phyloP scores from a whole-genome alignment of 768 basidiomycete species.

The Tulasnella sp. region DNA sequence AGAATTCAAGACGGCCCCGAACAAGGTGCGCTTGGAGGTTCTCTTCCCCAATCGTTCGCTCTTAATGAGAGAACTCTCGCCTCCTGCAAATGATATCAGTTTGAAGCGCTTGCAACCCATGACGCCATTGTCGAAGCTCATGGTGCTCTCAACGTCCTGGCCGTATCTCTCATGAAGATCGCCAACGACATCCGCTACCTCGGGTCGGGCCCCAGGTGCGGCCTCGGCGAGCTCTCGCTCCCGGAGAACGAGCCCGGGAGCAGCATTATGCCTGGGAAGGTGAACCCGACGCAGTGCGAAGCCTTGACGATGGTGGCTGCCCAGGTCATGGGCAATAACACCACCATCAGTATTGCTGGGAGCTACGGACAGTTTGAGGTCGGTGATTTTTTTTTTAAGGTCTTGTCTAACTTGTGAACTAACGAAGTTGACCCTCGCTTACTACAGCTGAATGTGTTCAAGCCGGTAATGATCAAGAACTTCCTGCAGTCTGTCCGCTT shows the following conservation, averaged over 20 bases:
- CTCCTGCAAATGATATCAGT: slow-evolving; percentile 36
- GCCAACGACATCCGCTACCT: slow-evolving; percentile 98
- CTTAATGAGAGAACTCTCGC: not conserved
- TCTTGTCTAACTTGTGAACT: not conserved
- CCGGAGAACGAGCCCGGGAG: slow-evolving; percentile 99
- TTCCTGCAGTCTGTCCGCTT: slow-evolving; percentile 92
- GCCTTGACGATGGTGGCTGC: slow-evolving; percentile 98
- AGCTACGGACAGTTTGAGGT: slow-evolving; percentile 97
- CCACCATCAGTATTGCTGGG: slow-evolving; percentile 81
- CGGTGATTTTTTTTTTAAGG: slow-evolving; percentile 20
- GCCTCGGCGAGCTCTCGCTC: slow-evolving; percentile 84
- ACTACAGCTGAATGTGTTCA: slow-evolving; percentile 91
- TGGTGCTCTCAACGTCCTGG: slow-evolving; percentile 89
- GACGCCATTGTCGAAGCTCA: slow-evolving; percentile 97
- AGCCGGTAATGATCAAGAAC: slow-evolving; percentile 98
- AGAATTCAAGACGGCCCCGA: slow-evolving; percentile 91
- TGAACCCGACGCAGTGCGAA: slow-evolving; percentile 99
- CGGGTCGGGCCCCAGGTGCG: slow-evolving; percentile 94
- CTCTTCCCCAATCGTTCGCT: not conserved
- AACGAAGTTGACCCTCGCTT: no score
- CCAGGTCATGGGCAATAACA: slow-evolving; percentile 97
- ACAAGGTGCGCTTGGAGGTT: slow-evolving; percentile 73
- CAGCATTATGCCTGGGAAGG: slow-evolving; percentile 99
- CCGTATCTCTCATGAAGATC: slow-evolving; percentile 98
- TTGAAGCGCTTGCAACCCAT: slow-evolving; percentile 95